Evolutionary conservation across 345 rosid species (phyloP).

Genomic region (Lepidium africanum): DNA sequence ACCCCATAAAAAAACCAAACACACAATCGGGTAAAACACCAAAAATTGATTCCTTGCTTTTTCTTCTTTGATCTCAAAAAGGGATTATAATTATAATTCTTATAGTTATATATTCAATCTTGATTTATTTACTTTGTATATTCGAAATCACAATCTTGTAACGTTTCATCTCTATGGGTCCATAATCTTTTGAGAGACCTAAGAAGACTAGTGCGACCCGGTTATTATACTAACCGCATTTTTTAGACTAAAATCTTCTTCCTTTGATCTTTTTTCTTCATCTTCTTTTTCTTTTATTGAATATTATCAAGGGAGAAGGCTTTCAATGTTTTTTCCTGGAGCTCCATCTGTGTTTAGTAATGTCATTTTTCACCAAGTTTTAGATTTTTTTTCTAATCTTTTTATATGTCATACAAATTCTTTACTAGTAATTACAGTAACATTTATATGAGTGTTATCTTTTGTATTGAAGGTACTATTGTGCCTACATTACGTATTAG

Average conservation of each 20-base stretch:
- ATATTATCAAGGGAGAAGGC: no score
- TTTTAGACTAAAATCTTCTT: conserved; percentile 1
- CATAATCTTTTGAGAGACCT: conserved; percentile 23
- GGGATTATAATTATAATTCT: conserved; percentile 3
- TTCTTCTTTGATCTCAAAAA: neutral
- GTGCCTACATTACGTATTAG: neutral
- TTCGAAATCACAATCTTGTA: conserved; percentile 3
- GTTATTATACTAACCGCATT: conserved; percentile 26
- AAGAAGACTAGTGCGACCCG: conserved; percentile 17
- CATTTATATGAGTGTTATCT: neutral
- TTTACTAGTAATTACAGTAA: neutral
- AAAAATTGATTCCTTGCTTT: conserved; percentile 4
- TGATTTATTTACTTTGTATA: conserved; percentile 5
- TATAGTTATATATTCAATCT: conserved; percentile 11
- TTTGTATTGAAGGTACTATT: neutral
- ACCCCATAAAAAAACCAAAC: neutral
- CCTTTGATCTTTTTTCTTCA: neutral
- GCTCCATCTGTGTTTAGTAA: neutral
- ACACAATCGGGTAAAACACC: conserved; percentile 13
- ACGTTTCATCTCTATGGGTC: conserved; percentile 17
- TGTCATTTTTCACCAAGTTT: neutral
- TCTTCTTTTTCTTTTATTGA: neutral
- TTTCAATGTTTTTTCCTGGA: no score
- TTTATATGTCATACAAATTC: neutral
- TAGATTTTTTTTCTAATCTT: neutral